Evolutionary conservation across 2,329 filamentous ascomycete genomes (phyloP).

Genomic region (Penicillium vulpinum): DNA sequence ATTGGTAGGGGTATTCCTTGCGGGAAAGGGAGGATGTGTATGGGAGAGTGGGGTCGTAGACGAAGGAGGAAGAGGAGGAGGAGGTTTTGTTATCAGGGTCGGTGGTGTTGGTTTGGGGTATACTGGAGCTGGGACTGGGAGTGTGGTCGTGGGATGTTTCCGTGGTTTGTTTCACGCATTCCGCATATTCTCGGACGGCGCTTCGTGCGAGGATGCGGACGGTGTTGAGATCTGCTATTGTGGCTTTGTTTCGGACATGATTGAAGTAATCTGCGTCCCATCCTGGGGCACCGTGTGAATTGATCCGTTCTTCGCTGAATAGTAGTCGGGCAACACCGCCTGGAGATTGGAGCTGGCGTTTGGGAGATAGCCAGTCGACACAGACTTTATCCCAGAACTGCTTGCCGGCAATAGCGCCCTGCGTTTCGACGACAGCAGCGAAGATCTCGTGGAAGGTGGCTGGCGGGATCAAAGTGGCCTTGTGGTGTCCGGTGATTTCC

Average conservation of each 20-base stretch:
- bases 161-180: neutral
- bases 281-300: slow-evolving; percentile 23
- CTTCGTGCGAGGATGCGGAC: slow-evolving; percentile 39
- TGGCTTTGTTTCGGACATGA: slow-evolving; percentile 29
- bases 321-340: slow-evolving; percentile 33
- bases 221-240: slow-evolving; percentile 37
- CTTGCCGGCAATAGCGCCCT: slow-evolving; percentile 51
- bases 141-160: neutral
- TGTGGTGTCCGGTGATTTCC: slow-evolving; percentile 16
- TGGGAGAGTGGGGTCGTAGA: slow-evolving; percentile 5
- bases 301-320: slow-evolving; percentile 23
- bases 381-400: slow-evolving; percentile 53
- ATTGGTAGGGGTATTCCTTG: slow-evolving; percentile 7
- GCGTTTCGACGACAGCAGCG: slow-evolving; percentile 53
- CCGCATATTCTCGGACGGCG: slow-evolving; percentile 32
- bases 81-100: neutral
- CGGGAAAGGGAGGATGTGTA: slow-evolving; percentile 8
- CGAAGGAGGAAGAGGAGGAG: neutral
- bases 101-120: neutral
- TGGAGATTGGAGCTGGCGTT: slow-evolving; percentile 22
- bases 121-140: neutral
- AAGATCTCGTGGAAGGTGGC: slow-evolving; percentile 56
- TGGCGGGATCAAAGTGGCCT: slow-evolving; percentile 33
- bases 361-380: slow-evolving; percentile 26
- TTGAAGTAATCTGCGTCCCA: slow-evolving; percentile 30